A percentile compares a stretch with the other conserved stretches of the same genome.
Evolutionary conservation across 768 basidiomycete genomes (phyloP).

Genomic region (Lyophyllum decastes): DNA sequence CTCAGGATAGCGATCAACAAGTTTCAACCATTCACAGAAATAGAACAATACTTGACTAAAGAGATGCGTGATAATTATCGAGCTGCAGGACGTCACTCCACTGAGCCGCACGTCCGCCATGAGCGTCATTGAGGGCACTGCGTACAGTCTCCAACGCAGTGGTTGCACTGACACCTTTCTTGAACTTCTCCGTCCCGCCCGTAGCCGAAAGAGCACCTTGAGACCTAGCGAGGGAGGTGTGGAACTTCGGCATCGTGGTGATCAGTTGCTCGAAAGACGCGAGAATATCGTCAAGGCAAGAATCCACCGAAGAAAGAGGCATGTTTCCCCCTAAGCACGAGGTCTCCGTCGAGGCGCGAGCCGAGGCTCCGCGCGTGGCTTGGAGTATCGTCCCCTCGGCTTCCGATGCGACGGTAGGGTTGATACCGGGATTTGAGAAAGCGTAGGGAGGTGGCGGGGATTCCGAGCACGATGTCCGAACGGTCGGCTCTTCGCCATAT

Average conservation of each 20-base stretch:
- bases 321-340: conserved; percentile 7
- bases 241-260: conserved; percentile 14
- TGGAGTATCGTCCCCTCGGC: neutral
- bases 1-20: neutral
- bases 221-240: neutral
- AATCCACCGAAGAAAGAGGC: conserved; percentile 10
- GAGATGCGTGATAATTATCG: conserved; percentile 8
- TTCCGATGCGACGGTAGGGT: neutral
- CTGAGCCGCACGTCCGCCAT: neutral
- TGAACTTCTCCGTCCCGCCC: neutral
- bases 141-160: neutral
- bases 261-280: conserved; percentile 21
- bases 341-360: conserved; percentile 8
- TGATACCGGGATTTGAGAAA: conserved; percentile 1
- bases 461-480: neutral
- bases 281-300: conserved; percentile 20
- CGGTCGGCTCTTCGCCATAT: conserved; percentile 6
- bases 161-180: neutral
- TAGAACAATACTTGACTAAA: neutral
- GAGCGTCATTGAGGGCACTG: neutral
- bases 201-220: neutral
- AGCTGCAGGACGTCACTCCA: conserved; percentile 12
- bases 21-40: neutral
- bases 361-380: neutral
- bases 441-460: conserved; percentile 18